Conservation (phyloP, 768 basidiomycete species). For the Calocybe cyanea region DNA sequence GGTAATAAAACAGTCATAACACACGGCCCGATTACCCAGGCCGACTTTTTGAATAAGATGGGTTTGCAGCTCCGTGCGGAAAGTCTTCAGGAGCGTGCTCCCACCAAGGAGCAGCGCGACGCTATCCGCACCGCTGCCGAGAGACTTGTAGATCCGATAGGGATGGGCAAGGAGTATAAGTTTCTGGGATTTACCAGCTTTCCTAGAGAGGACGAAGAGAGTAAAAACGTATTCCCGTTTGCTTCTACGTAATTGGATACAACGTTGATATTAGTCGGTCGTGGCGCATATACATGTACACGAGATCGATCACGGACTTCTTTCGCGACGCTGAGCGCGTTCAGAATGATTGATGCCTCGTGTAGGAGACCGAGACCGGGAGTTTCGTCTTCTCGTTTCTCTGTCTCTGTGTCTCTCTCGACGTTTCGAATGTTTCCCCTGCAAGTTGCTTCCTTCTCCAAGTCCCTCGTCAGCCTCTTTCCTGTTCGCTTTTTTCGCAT, state of each 20-base stretch:
- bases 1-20: conserved; percentile 33
- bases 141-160: conserved; percentile 69
- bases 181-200: conserved; percentile 57
- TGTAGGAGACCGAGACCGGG: conserved; percentile 30
- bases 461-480: conserved; percentile 49
- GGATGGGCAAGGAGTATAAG: conserved; percentile 90
- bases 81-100: conserved; percentile 50
- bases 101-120: conserved; percentile 42
- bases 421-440: conserved; percentile 22
- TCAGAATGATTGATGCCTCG: conserved; percentile 2
- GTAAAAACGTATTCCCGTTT: conserved; percentile 31
- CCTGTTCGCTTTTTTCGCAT: background rate
- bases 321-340: conserved; percentile 7
- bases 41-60: conserved; percentile 72
- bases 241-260: too few species aligned
- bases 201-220: conserved; percentile 4
- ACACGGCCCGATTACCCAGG: conserved; percentile 65
- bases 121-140: conserved; percentile 58
- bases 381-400: conserved; percentile 19
- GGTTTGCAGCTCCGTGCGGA: conserved; percentile 68
- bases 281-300: too few species aligned
- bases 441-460: conserved; percentile 32
- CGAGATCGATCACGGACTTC: too few species aligned
- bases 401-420: conserved; percentile 7
- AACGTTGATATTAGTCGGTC: too few species aligned